phyloP scores from a whole-genome alignment of 768 basidiomycete species.

The Hygrocybe punicea region DNA sequence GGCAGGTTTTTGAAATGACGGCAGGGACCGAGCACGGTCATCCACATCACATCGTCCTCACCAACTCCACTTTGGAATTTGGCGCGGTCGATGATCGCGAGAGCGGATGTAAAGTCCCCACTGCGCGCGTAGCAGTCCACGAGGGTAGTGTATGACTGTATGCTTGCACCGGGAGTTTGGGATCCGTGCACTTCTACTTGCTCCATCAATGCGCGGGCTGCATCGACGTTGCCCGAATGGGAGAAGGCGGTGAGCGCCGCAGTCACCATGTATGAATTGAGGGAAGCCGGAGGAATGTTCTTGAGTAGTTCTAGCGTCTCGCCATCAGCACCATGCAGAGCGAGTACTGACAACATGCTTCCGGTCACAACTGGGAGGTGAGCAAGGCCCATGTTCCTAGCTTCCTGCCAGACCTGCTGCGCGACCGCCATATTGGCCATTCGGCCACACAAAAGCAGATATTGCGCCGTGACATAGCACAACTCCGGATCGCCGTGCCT shows the following conservation, averaged over 20 bases:
- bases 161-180: constrained; percentile 15
- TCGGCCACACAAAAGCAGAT: constrained; percentile 23
- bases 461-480: constrained; percentile 21
- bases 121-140: constrained; percentile 21
- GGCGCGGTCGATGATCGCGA: constrained; percentile 23
- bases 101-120: constrained; percentile 24
- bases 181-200: constrained; percentile 18
- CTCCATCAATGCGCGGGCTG: constrained; percentile 23
- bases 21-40: constrained; percentile 24
- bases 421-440: constrained; percentile 20
- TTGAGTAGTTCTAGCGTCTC: constrained; percentile 21
- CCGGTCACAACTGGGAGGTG: constrained; percentile 20
- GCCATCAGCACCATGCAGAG: constrained; percentile 19
- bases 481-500: constrained; percentile 19
- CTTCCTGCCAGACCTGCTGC: constrained; percentile 22
- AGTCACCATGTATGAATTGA: constrained; percentile 25
- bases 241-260: constrained; percentile 24
- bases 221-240: constrained; percentile 24
- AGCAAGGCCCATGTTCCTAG: constrained; percentile 20
- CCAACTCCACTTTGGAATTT: constrained; percentile 19
- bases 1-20: constrained; percentile 23
- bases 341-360: constrained; percentile 24
- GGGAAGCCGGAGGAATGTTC: constrained; percentile 23
- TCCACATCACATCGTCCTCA: constrained; percentile 26
- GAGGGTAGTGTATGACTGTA: constrained; percentile 24